A percentile compares a stretch with the other conserved stretches of the same genome.
phyloP scores from a whole-genome alignment of 2,329 filamentous ascomycete genomes.

The Epichloe coenophiala region DNA sequence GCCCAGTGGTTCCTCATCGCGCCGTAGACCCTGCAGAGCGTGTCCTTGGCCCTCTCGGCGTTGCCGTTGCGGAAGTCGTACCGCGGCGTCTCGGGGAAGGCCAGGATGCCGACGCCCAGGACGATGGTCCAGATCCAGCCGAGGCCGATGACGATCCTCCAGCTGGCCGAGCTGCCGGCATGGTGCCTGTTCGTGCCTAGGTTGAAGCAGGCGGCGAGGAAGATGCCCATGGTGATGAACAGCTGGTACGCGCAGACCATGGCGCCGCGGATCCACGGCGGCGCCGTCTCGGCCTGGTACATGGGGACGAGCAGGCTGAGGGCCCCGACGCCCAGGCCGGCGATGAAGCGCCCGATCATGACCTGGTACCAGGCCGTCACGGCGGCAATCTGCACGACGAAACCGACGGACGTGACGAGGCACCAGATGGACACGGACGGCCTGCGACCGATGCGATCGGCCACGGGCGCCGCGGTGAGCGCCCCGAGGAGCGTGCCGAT shows the following conservation, averaged over 20 bases:
- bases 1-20: slow-evolving; percentile 27
- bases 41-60: slow-evolving; percentile 31
- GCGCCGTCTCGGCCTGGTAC: slow-evolving; percentile 60
- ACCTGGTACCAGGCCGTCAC: slow-evolving; percentile 46
- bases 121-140: slow-evolving; percentile 37
- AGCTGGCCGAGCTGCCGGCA: slow-evolving; percentile 37
- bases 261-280: slow-evolving; percentile 50
- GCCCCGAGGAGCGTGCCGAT: slow-evolving; percentile 50
- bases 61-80: slow-evolving; percentile 35
- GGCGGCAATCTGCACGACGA: slow-evolving; percentile 53
- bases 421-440: slow-evolving; percentile 49
- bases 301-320: slow-evolving; percentile 54
- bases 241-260: slow-evolving; percentile 57
- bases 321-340: slow-evolving; percentile 54
- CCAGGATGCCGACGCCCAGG: slow-evolving; percentile 34
- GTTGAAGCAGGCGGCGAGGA: slow-evolving; percentile 45
- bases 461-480: slow-evolving; percentile 44
- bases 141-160: slow-evolving; percentile 46
- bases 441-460: slow-evolving; percentile 51
- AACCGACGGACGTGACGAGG: slow-evolving; percentile 48
- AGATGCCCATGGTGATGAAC: slow-evolving; percentile 60
- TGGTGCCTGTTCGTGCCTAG: no score
- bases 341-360: slow-evolving; percentile 49
- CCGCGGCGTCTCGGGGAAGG: slow-evolving; percentile 40
- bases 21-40: slow-evolving; percentile 35